Evolutionary conservation across 768 basidiomycete species (phyloP).

Genomic region (Tubosaeta sp.): DNA sequence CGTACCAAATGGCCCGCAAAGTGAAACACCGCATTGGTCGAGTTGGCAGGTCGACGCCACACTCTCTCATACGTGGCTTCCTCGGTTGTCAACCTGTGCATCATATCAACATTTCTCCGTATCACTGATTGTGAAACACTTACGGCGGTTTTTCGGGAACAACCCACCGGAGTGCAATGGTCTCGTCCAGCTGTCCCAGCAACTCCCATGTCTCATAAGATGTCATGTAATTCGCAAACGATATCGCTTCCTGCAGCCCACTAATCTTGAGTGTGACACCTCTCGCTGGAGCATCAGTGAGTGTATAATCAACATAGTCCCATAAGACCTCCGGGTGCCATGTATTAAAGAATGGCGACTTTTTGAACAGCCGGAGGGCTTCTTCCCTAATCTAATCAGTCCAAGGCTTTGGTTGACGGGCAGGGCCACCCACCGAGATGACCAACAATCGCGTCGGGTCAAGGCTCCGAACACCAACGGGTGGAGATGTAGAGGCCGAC

Average conservation of each 20-base stretch:
- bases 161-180: constrained; percentile 28
- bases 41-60: constrained; percentile 28
- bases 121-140: not conserved
- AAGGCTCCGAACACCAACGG: constrained; percentile 43
- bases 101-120: not conserved
- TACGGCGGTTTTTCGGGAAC: constrained; percentile 23
- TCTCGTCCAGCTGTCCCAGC: constrained; percentile 22
- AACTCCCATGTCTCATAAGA: constrained; percentile 26
- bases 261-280: constrained; percentile 62
- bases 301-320: constrained; percentile 57
- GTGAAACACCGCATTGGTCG: constrained; percentile 27
- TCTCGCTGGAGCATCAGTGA: constrained; percentile 34
- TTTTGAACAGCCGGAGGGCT: constrained; percentile 45
- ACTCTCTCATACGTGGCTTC: constrained; percentile 17
- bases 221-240: constrained; percentile 46
- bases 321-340: constrained; percentile 67
- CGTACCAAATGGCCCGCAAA: constrained; percentile 29
- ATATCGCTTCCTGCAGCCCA: constrained; percentile 57
- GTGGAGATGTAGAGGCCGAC: not conserved
- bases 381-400: constrained; percentile 44
- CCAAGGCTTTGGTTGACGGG: not conserved
- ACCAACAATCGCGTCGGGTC: constrained; percentile 58
- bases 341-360: constrained; percentile 60
- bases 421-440: constrained; percentile 42
- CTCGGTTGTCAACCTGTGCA: constrained; percentile 12